Base-by-base conservation (phyloP, 148 eudicot genomes). In the Chenopodium formosanum region DNA sequence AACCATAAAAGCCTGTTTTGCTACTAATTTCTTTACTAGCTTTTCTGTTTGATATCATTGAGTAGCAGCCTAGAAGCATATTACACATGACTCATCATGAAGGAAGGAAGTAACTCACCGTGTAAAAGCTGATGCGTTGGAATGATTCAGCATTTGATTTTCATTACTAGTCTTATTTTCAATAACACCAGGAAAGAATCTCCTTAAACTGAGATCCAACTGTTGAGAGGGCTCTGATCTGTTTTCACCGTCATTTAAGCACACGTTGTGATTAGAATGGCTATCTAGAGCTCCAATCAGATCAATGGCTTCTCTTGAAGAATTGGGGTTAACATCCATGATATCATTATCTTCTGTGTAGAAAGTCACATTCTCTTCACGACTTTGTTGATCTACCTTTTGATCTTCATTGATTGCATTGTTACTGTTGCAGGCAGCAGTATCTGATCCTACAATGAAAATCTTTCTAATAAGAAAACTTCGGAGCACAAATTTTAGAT, bases 61-160 rank as follows among this genome's bases (percentile, higher is more conserved):
- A 27, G 29, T 27, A 27, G 29, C 29, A 27, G 29, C 17, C 4
- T 50, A 50, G 16, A 50, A 67, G 14, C 69, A 67, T 40, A 40
- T 40, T 40, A 6, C 72, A 69, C 11, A 29, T 16, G 16, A 31
- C 73, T 14, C 47, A 1, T 2, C 62, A 17, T 17, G 6, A 14
- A 56, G 22, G 62, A 37, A 79, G 78, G 62, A 37, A 79, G 78
- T 50, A 86, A 81, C 90, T 87, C 74, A 95, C 97, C 95, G 84
- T 8, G 97, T 90, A 78, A 96, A 96, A 70, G 94, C 92, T 14
- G 99, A 96, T 74, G 89, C 93, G 75, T 88, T 93, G 22, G 99
- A 96, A 80, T 89, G 99, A 81, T 87, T 89, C 81, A 94, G 83
- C 27, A 70, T 71, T 44, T 80, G 91, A 78, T 86, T 86, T 68